Conservation (phyloP, 441 rosid species). For the Biscutella laevigata region DNA sequence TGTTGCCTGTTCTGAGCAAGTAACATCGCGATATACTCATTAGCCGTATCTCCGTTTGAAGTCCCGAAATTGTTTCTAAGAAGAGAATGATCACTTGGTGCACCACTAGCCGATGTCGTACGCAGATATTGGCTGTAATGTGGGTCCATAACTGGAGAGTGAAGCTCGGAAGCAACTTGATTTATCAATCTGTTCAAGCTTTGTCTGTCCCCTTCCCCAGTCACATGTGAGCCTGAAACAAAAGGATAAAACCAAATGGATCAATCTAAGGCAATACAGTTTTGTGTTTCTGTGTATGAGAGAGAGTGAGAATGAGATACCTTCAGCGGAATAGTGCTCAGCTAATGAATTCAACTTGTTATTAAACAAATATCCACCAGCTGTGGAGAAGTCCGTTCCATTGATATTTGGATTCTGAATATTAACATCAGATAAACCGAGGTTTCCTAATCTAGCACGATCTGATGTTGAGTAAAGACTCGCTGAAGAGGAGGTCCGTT, state of each 20-base stretch:
- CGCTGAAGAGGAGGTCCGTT: constrained; percentile 58
- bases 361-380: constrained; percentile 41
- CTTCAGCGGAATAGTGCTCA: constrained; percentile 41
- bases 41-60: constrained; percentile 41
- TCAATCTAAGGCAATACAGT: background rate
- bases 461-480: constrained; percentile 51
- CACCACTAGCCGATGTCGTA: constrained; percentile 30
- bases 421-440: constrained; percentile 37
- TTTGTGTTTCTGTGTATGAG: background rate
- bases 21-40: constrained; percentile 55
- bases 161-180: constrained; percentile 43
- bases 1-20: constrained; percentile 71
- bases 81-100: constrained; percentile 35
- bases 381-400: constrained; percentile 33
- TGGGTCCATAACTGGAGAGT: constrained; percentile 45
- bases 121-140: constrained; percentile 43
- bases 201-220: constrained; percentile 36
- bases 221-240: constrained; percentile 38
- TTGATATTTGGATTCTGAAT: constrained; percentile 37
- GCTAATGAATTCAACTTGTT: constrained; percentile 38
- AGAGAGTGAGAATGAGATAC: constrained; percentile 23
- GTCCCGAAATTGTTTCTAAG: constrained; percentile 39
- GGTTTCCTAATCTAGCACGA: constrained; percentile 41
- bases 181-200: constrained; percentile 35
- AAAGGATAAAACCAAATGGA: constrained; percentile 13